These are phyloP conservation scores for Paramecium caudatum DNA, from an alignment of 73 alveolate species.

Conservation along the genomic window DNA sequence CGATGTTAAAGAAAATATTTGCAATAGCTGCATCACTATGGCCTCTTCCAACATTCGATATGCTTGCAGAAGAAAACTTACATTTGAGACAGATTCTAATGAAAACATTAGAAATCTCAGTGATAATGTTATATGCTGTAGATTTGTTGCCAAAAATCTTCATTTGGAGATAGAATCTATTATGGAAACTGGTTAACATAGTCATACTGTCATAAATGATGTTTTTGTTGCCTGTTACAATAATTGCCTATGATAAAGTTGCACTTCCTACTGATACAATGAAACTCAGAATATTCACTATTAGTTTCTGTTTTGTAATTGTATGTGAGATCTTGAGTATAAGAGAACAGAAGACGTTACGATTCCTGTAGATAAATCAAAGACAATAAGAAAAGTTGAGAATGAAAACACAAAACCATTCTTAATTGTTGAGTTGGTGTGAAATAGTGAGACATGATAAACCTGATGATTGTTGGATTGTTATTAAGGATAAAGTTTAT, in stretches of 20 bases:
- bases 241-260: conserved; percentile 52
- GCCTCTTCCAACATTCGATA: conserved; percentile 77
- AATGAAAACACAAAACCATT: conserved; percentile 24
- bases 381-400: conserved; percentile 19
- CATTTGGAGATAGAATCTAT: conserved; percentile 70
- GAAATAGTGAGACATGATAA: conserved; percentile 86
- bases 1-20: conserved; percentile 61
- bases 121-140: conserved; percentile 66
- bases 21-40: conserved; percentile 57
- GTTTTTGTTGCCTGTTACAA: conserved; percentile 71
- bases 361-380: conserved; percentile 37
- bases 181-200: conserved; percentile 71
- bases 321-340: conserved; percentile 74
- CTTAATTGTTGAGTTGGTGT: conserved; percentile 79
- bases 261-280: conserved; percentile 60
- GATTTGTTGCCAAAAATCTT: conserved; percentile 76
- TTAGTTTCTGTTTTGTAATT: conserved; percentile 69
- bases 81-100: conserved; percentile 57
- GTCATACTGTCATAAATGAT: conserved; percentile 68
- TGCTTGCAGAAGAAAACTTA: conserved; percentile 65
- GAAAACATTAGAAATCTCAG: conserved; percentile 73
- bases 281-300: conserved; percentile 62
- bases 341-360: conserved; percentile 72
- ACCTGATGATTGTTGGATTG: conserved; percentile 85
- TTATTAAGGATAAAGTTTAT: conserved; percentile 85